Evolutionary conservation across 176 grass and related monocot species (phyloP), one percentile per base, ranked within the genome.

Genomic region (Bromus sterilis): DNA sequence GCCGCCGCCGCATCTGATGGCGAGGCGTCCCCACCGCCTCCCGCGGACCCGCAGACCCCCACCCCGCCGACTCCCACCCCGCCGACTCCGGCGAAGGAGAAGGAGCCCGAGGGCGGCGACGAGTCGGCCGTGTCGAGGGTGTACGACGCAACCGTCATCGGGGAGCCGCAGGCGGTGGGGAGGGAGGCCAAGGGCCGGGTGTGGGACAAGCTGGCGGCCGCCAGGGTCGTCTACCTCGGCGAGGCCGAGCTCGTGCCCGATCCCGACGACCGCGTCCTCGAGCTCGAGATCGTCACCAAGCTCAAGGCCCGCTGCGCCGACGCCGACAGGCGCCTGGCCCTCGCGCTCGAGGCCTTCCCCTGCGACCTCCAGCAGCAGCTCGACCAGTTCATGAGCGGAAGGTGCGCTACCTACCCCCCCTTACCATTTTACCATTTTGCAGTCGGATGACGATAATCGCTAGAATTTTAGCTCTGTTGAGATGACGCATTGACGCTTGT

Each of bases 131-230:
- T 86, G 58, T 95, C 95, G 66, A 91, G 95, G 88, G 84, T 98
- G 70, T 98, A 98, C 35, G 95, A 98, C 53, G 95, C 95, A 31
- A 93, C 95, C 39, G 95, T 94, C 78, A 94, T 95, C 64, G 92
- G 95, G 59, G 92, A 95, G 82, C 95, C 95, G 34, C 46, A 94
- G 84, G 95, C 95, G 21, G 73, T 98, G 86, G 92, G 92, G 74
- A 87, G 78, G 88, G 92, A 95, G 11, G 72, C 83, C 7, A 91
- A 83, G 84, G 77, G 12, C 6, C 77, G 79, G 82, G 90, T 95
- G 57, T 98, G 95, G 95, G 95, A 95, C 88, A 95, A 91, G 81
- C 76, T 95, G 71, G 85, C 94, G 88, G 62, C 77, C 75, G 95
- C 92, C 71, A 87, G 88, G 59, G 90, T 95, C 28, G 92, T 98